Evolutionary conservation across 352 stramenopile genomes (phyloP).

Genomic region (Globisporangium viniferum): DNA sequence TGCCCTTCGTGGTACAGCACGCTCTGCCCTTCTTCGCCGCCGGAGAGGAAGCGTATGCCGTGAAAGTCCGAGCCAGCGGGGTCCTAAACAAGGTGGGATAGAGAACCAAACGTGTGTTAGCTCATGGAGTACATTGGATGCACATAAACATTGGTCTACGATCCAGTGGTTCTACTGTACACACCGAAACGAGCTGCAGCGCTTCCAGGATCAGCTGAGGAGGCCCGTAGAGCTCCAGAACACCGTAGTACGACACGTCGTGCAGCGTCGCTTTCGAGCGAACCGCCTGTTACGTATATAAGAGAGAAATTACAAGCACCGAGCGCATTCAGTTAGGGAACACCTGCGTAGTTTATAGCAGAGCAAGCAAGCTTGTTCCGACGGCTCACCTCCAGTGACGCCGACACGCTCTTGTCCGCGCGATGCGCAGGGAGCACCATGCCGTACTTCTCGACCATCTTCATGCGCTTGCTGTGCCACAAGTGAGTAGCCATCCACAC

Average conservation of each 20-base stretch:
- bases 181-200: constrained; percentile 52
- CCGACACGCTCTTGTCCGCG: constrained; percentile 63
- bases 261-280: constrained; percentile 51
- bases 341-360: too few species aligned
- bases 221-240: constrained; percentile 64
- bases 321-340: too few species aligned
- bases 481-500: constrained; percentile 64
- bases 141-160: neutral
- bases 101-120: neutral
- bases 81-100: constrained; percentile 24
- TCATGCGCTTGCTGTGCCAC: constrained; percentile 81
- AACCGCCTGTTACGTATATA: constrained; percentile 25
- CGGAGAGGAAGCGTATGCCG: constrained; percentile 48
- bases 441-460: constrained; percentile 51
- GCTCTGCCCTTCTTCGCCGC: constrained; percentile 41
- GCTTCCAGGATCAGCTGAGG: constrained; percentile 57
- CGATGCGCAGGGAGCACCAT: constrained; percentile 41
- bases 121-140: neutral
- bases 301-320: neutral
- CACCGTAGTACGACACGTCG: constrained; percentile 58
- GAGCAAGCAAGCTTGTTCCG: neutral
- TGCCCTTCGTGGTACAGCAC: constrained; percentile 51
- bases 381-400: constrained; percentile 29
- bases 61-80: constrained; percentile 62
- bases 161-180: neutral